These are phyloP conservation scores for Phytophthora parvispora DNA, from an alignment of 352 stramenopile species.

Conservation along the genomic window DNA sequence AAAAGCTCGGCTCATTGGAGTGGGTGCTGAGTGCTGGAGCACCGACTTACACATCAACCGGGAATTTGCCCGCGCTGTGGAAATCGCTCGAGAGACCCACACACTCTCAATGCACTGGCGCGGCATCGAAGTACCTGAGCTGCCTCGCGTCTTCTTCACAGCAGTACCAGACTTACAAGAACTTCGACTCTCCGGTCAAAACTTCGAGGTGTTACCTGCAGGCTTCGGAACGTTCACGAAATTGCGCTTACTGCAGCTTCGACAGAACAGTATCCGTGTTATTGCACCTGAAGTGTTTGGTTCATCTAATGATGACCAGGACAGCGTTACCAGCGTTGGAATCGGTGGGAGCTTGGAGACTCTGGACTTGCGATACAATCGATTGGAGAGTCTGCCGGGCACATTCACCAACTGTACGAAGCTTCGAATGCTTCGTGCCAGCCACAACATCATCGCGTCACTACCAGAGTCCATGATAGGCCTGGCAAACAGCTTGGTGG, in stretches of 20 bases:
- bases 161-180: constrained; percentile 49
- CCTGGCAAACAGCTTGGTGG: constrained; percentile 37
- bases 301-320: background rate
- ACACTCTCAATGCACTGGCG: constrained; percentile 81
- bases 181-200: constrained; percentile 71
- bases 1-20: constrained; percentile 45
- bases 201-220: constrained; percentile 47
- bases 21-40: constrained; percentile 71
- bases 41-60: constrained; percentile 77
- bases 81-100: constrained; percentile 39
- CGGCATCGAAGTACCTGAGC: constrained; percentile 52
- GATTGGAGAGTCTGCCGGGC: constrained; percentile 44
- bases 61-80: constrained; percentile 57
- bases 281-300: constrained; percentile 61
- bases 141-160: constrained; percentile 64
- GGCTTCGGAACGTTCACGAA: constrained; percentile 45
- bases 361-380: constrained; percentile 80
- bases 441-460: constrained; percentile 56
- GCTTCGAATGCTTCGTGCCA: constrained; percentile 50
- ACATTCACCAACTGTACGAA: constrained; percentile 53
- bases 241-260: constrained; percentile 69
- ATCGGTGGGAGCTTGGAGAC: constrained; percentile 47
- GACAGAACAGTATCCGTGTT: constrained; percentile 63
- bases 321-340: background rate
- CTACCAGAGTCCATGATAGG: constrained; percentile 50